Conservation (phyloP, 169 alveolate species). For the Eimeria brunetti region DNA sequence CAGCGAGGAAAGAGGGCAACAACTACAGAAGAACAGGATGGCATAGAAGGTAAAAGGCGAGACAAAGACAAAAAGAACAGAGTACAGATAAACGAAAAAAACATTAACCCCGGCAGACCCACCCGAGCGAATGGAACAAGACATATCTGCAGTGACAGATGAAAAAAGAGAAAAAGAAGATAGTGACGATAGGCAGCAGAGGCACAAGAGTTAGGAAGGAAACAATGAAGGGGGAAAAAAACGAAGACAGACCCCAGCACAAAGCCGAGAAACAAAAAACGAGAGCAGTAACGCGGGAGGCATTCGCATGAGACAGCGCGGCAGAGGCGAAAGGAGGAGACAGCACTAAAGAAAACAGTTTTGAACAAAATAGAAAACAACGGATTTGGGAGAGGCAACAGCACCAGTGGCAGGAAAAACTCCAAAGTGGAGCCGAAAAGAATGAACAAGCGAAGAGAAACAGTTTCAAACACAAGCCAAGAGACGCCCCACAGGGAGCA, state of each 20-base stretch:
- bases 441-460: not conserved
- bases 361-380: not conserved
- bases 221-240: not conserved
- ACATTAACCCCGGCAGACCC: not conserved
- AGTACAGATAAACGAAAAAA: no score
- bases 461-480: no score
- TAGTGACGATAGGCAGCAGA: no score
- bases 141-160: no score
- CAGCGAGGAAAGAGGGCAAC: not conserved
- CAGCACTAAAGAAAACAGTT: not conserved
- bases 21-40: not conserved
- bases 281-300: no score
- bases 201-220: not conserved
- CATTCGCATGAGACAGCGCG: no score
- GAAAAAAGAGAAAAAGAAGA: not conserved
- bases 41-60: not conserved
- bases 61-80: not conserved
- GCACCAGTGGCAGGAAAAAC: not conserved
- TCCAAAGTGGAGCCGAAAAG: not conserved
- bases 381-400: not conserved
- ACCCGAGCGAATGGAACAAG: not conserved
- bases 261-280: no score
- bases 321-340: no score
- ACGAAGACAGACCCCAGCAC: not conserved
- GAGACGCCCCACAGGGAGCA: no score